A percentile compares a stretch with the other conserved stretches of the same genome.
Evolutionary conservation across 2,329 filamentous ascomycete species (phyloP).

Genomic region (Chrysoporthe cubensis): DNA sequence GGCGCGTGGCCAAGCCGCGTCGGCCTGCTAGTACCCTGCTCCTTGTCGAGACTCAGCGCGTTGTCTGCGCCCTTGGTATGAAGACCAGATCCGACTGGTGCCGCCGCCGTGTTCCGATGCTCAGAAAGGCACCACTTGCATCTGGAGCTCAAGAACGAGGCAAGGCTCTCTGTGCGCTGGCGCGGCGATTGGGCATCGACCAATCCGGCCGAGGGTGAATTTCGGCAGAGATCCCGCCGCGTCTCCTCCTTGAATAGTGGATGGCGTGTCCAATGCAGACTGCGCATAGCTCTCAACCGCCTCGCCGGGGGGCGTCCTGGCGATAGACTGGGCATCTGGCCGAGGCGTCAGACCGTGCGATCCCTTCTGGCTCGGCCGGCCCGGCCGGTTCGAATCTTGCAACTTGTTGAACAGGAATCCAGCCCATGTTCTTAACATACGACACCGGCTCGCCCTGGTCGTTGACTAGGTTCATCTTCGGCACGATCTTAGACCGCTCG

Average conservation of each 20-base stretch:
- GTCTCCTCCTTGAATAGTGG: neutral
- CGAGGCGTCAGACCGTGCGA: neutral
- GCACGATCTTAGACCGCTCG: neutral
- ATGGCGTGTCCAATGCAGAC: neutral
- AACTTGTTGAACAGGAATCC: neutral
- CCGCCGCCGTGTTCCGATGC: no score
- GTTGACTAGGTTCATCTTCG: conserved; percentile 24
- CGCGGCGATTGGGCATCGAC: neutral
- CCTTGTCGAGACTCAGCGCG: neutral
- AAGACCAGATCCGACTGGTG: no score
- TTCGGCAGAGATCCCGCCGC: neutral
- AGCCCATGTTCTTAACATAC: conserved; percentile 19
- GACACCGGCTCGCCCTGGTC: conserved; percentile 26
- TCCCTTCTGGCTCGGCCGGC: neutral
- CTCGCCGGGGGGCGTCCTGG: neutral
- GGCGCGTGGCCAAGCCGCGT: neutral
- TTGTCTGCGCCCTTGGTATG: neutral
- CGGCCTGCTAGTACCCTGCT: neutral
- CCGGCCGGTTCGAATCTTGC: neutral
- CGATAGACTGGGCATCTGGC: neutral
- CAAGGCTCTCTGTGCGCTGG: no score
- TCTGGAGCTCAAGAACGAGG: no score
- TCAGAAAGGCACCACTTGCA: no score
- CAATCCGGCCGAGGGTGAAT: neutral
- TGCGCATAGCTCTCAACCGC: neutral